Conservation (phyloP, 306 rosid genomes). For the Castanospermum australe region DNA sequence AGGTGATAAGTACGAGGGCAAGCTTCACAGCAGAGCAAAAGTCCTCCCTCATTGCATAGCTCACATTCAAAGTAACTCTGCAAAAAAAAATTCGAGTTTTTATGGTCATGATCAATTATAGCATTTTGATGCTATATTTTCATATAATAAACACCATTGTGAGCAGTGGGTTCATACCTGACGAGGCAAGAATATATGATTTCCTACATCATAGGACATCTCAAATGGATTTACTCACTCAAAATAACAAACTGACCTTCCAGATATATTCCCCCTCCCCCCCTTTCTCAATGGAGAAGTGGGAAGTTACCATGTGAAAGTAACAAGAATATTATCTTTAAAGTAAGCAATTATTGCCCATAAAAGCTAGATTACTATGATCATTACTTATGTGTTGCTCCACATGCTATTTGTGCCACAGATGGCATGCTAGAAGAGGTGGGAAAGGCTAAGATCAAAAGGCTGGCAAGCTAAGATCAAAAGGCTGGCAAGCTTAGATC, state of each 20-base stretch:
- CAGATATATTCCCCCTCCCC: background rate
- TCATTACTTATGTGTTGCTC: background rate
- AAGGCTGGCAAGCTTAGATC: background rate
- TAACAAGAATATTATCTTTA: background rate
- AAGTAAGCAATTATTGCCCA: background rate
- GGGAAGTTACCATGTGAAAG: background rate
- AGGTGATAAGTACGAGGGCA: slow-evolving; percentile 13
- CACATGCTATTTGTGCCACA: background rate
- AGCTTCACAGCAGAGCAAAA: background rate
- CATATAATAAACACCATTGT: background rate
- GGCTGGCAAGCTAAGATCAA: background rate
- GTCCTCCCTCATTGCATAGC: slow-evolving; percentile 9
- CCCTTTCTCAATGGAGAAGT: background rate
- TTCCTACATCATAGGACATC: background rate
- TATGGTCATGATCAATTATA: background rate
- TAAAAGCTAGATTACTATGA: background rate
- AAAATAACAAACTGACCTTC: background rate
- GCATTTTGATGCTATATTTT: background rate
- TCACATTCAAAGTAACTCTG: slow-evolving; percentile 9
- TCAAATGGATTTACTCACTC: background rate
- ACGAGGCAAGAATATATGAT: background rate
- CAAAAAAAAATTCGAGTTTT: background rate
- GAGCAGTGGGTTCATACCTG: background rate
- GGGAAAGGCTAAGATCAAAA: background rate
- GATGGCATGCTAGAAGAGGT: background rate